Base-by-base conservation (phyloP, 192 early-diverging fungal genomes). In the Coemansia sp. region DNA sequence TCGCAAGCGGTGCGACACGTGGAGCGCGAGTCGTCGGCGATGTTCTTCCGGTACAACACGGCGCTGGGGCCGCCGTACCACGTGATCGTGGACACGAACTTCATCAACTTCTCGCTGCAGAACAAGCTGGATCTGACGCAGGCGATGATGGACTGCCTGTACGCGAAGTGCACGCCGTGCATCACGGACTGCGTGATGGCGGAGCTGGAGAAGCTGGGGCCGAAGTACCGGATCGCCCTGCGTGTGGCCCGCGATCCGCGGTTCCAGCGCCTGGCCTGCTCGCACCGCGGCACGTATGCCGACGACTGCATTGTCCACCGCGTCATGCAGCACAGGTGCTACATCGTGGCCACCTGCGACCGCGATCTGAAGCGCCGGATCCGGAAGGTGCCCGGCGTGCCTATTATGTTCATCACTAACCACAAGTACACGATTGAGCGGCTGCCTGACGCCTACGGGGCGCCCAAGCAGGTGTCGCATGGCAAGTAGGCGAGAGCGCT, bases 141-240 rank as follows among this genome's bases (percentile, higher is more conserved):
- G 62, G 90, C 93, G 17, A 96, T 97, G 95, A 98, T 99, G 97
- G 95, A 99, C 78, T 99, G 96, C 70, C 84, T 98, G n/a, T 96
- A 93, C 71, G 95, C 95, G 51, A 98, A 98, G 81, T 95, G 94
- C 69, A 92, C 97, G 63, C 96, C 96, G 19, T 98, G 95, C 73
- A 92, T 99, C 49, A 98, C 96, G 1, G 96, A 99, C 69, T 99
- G 98, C 80, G 98, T 99, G 42, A 89, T 99, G 86, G 98, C 95
- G 1, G 98, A 99, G 85, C 84, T 99, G 85, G 98, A 99, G 74
- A 99, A 99, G 66, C 81, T 99, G 19, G 98, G 98, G 0, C 88
- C 92, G 11, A 97, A 98, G 71, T 99, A 95, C 76, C 86, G 97
- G 5, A 92, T 99, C 65, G 98, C 98, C 0, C 76, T 99, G 51